Conservation (phyloP, 768 basidiomycete species). For the Lactarius vividus region DNA sequence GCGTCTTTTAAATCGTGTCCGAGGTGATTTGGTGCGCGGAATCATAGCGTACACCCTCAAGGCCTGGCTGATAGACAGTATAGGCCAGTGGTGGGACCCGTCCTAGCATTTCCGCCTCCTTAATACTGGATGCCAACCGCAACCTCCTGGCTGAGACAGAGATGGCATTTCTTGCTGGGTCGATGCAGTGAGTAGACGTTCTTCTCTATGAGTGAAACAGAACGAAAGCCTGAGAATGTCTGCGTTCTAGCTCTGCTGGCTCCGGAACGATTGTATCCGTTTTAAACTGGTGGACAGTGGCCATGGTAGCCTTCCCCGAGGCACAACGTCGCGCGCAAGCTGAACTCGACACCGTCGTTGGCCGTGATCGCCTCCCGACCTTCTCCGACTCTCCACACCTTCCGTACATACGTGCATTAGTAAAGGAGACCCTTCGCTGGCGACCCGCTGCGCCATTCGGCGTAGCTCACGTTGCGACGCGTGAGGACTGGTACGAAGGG, state of each 20-base stretch:
- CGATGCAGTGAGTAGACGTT: slow-evolving; percentile 2
- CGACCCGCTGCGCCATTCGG: not conserved
- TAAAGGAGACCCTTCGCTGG: slow-evolving; percentile 24
- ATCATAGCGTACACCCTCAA: not conserved
- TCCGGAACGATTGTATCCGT: slow-evolving; percentile 6
- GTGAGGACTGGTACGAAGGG: slow-evolving; percentile 34
- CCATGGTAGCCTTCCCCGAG: slow-evolving; percentile 27
- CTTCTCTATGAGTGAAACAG: not conserved
- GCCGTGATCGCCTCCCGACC: slow-evolving; percentile 21
- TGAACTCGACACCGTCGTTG: slow-evolving; percentile 27
- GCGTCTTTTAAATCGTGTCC: slow-evolving; percentile 12
- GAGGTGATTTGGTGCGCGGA: not conserved
- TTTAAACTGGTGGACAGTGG: slow-evolving; percentile 21
- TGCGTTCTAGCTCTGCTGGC: slow-evolving; percentile 9
- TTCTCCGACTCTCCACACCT: slow-evolving; percentile 22
- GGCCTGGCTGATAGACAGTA: not conserved
- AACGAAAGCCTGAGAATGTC: not conserved
- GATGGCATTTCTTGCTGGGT: slow-evolving; percentile 9
- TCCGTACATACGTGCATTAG: slow-evolving; percentile 26
- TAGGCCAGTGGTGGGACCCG: slow-evolving; percentile 2
- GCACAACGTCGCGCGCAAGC: slow-evolving; percentile 24
- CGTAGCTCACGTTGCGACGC: slow-evolving; percentile 6
- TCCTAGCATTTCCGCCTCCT: slow-evolving; percentile 14
- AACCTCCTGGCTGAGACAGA: slow-evolving; percentile 8
- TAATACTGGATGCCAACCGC: not conserved